Base-by-base conservation (phyloP, 106 monocot genomes). In the Phalaenopsis equestris region DNA sequence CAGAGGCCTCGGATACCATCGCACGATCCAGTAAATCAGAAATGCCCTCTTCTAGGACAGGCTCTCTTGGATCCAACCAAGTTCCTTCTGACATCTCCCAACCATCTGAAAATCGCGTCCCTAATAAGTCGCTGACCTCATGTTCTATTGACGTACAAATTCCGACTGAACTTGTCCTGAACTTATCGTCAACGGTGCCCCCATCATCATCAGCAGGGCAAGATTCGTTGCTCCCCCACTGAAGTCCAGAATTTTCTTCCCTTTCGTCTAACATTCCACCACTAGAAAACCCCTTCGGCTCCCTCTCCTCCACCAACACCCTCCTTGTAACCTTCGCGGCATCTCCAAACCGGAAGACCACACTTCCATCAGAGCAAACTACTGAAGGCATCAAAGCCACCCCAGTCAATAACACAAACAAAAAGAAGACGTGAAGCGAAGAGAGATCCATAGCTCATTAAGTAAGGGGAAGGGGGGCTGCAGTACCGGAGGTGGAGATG, bases 311-410 rank as follows among this genome's bases (percentile, higher is more conserved):
- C 21, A n/a, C 75, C 56, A 11, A 17, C 67, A 7, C 42, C 36
- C 11, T 18, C 23, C 47, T 47, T 37, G n/a, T 21, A 12, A 16
- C 67, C 78, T 86, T 83, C 18, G 77, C 76, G 19, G 57, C 80
- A 67, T 80, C 87, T 16, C 43, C 77, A 61, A 92, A 92, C 55
- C 75, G 87, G 80, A 86, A 92, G 78, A 92, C 45, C 72, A 92
- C 58, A 79, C 92, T 92, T 15, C 92, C 92, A 75, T 92, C 92
- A 41, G 84, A 64, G 82, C 81, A 86, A 82, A 84, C 92, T 92
- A 86, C 82, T 80, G 56, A 85, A 56, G 78, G 80, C 80, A 80
- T 64, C 79, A 83, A 79, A 67, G n/a, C 14, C 72, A 75, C 65
- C 55, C 7, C 42, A 17, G 82, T 16, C 21, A 87, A 72, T 75